Percentiles rank a stretch among this genome's conserved stretches.
Conservation (phyloP, 768 basidiomycete genomes). For the Arthromyces matolae region DNA sequence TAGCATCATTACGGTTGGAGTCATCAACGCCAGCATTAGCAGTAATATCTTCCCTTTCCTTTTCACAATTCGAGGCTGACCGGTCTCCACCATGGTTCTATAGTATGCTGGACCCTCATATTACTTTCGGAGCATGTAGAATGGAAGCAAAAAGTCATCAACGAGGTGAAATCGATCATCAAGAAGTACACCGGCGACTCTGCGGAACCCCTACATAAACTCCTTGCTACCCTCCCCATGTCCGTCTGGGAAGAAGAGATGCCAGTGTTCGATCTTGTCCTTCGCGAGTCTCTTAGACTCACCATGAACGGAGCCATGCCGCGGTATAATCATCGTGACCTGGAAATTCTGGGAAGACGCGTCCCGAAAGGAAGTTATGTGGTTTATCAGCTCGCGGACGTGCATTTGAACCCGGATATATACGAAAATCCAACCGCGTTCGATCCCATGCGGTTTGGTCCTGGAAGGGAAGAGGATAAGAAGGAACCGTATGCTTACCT, state of each 20-base stretch:
- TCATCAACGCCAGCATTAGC: too few species aligned
- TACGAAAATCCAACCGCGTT: slow-evolving; percentile 31
- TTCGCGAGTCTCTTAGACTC: slow-evolving; percentile 37
- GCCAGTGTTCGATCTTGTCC: slow-evolving; percentile 30
- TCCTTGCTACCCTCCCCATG: slow-evolving; percentile 31
- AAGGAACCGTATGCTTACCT: slow-evolving; percentile 28
- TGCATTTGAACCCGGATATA: slow-evolving; percentile 30
- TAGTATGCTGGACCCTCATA: slow-evolving; percentile 35
- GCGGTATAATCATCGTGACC: slow-evolving; percentile 31
- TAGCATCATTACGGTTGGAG: too few species aligned
- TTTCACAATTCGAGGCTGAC: too few species aligned
- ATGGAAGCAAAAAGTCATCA: slow-evolving; percentile 30
- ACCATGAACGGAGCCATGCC: slow-evolving; percentile 25
- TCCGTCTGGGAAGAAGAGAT: slow-evolving; percentile 37
- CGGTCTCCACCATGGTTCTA: not conserved
- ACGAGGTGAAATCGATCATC: slow-evolving; percentile 29
- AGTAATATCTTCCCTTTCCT: too few species aligned
- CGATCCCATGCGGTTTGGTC: slow-evolving; percentile 29
- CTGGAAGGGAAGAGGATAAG: slow-evolving; percentile 32
- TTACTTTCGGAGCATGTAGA: slow-evolving; percentile 27
- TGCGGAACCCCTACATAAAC: slow-evolving; percentile 28
- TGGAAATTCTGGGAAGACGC: slow-evolving; percentile 18
- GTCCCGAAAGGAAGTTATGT: slow-evolving; percentile 31
- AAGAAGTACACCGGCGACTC: slow-evolving; percentile 21
- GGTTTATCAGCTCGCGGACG: slow-evolving; percentile 28